Evolutionary conservation across 495 filamentous ascomycete species (phyloP).

Genomic region (Haplographium delicatum): DNA sequence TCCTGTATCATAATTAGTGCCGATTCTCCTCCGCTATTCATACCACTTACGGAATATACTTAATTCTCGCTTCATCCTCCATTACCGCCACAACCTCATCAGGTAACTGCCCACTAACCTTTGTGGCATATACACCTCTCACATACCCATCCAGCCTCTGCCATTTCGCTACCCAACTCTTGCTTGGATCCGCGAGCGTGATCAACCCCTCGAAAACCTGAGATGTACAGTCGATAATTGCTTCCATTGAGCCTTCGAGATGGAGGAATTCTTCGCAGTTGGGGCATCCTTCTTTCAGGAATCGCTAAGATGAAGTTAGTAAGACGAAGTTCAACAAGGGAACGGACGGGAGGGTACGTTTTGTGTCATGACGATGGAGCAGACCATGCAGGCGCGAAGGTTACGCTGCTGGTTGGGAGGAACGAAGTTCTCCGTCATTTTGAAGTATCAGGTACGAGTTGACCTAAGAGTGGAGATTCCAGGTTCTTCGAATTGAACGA

Average conservation of each 20-base stretch:
- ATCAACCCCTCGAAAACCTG: slow-evolving; percentile 91
- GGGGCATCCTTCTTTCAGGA: slow-evolving; percentile 81
- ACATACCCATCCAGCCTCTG: slow-evolving; percentile 86
- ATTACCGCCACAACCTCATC: slow-evolving; percentile 60
- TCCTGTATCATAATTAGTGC: slow-evolving; percentile 27
- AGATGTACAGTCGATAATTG: slow-evolving; percentile 87
- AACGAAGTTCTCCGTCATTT: slow-evolving; percentile 45
- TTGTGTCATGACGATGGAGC: slow-evolving; percentile 80
- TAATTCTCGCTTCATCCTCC: slow-evolving; percentile 61
- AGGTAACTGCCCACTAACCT: slow-evolving; percentile 68
- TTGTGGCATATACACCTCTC: slow-evolving; percentile 84
- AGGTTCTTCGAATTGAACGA: no score
- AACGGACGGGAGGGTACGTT: slow-evolving; percentile 39
- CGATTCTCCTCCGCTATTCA: not conserved
- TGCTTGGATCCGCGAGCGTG: slow-evolving; percentile 66
- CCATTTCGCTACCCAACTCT: slow-evolving; percentile 91
- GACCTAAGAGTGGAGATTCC: no score
- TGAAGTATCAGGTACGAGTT: no score
- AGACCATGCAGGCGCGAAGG: slow-evolving; percentile 97
- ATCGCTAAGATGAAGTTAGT: slow-evolving; percentile 49
- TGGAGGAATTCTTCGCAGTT: slow-evolving; percentile 92
- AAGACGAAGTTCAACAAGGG: slow-evolving; percentile 2
- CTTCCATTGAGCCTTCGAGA: slow-evolving; percentile 69
- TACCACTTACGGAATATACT: slow-evolving; percentile 59
- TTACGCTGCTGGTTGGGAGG: slow-evolving; percentile 67